Base-by-base conservation (phyloP, 2,329 filamentous ascomycete species). In the Microsporum canis region DNA sequence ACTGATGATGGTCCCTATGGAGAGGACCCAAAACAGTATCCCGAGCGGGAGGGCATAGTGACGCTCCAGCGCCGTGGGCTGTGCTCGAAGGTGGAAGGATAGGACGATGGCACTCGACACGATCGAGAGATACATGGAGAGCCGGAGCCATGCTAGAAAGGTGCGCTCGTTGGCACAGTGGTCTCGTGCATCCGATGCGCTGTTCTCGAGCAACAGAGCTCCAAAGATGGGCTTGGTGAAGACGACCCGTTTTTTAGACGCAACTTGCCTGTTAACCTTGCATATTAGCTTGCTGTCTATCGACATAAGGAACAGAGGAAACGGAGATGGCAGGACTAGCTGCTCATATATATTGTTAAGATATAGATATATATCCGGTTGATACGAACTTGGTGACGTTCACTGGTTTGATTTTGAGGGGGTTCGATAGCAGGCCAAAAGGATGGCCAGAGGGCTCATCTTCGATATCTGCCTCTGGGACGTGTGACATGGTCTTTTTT, bases 41-140 rank as follows among this genome's bases (percentile, higher is more conserved):
- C 94, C 94, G 1, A 99, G 82, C 0, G 94, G 94, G 63, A 88
- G 80, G 0, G 94, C 87, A 74, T 96, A 85, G 49, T 82, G 83
- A 63, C 84, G 78, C 77, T 99, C 94, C 12, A 89, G 72, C 0
- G 77, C 70, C 0, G 84, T 83, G 0, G 94, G 89, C 67, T 85
- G 76, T 17, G 79, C 79, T 70, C 91, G 91, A 57, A 99, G 81
- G 70, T 99, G 92, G 73, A 99, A 99, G 12, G 89, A 95, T 58
- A 96, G 80, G 7, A 95, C 85, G 66, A 99, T 96, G 58, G 94
- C 92, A 36, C 95, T 83, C 33, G 89, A 84, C 6, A 97, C 90
- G 58, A 99, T 80, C 65, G 90, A 85, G 82, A 97, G 91, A 77
- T 96, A 96, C 67, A 96, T 84, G 36, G 88, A 86, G 1, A 97